Percentiles rank a stretch among this genome's conserved stretches.
phyloP scores from a whole-genome alignment of 2,329 filamentous ascomycete species.

The Uncinocarpus reesii region DNA sequence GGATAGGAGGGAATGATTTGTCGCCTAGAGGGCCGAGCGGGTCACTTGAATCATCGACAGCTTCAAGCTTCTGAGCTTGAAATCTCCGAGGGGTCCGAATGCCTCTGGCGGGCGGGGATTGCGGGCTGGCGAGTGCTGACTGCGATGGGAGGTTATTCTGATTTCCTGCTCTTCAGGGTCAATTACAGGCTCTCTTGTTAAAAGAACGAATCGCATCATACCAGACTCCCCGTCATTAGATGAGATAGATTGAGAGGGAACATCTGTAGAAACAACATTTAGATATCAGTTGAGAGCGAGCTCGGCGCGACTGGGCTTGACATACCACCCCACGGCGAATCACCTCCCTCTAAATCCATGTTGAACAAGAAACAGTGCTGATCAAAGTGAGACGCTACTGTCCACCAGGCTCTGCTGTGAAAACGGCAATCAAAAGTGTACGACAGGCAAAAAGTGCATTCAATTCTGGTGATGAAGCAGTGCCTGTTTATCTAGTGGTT shows the following conservation, averaged over 20 bases:
- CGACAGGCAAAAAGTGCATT: not conserved
- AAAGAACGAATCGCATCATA: conserved; percentile 1
- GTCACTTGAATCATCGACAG: conserved; percentile 52
- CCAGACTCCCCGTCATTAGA: conserved; percentile 23
- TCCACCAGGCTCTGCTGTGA: not conserved
- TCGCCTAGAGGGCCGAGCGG: conserved; percentile 52
- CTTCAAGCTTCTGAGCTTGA: conserved; percentile 51
- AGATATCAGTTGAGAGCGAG: not conserved
- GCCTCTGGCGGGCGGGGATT: conserved; percentile 41
- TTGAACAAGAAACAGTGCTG: not conserved
- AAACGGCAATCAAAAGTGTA: not conserved
- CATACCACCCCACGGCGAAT: conserved; percentile 44
- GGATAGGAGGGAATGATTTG: conserved; percentile 27
- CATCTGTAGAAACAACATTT: conserved; percentile 28
- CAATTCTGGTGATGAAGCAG: not conserved
- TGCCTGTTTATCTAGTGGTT: not conserved
- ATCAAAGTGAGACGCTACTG: not conserved
- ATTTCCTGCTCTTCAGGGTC: not conserved
- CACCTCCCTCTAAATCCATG: conserved; percentile 37
- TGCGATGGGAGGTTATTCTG: conserved; percentile 16
- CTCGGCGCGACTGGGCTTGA: conserved; percentile 16
- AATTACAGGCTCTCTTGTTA: not conserved
- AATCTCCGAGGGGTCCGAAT: conserved; percentile 48
- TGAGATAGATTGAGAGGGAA: conserved; percentile 36
- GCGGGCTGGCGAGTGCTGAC: conserved; percentile 35